phyloP scores from a whole-genome alignment of 2,329 filamentous ascomycete species.

The Fusarium avenaceum region DNA sequence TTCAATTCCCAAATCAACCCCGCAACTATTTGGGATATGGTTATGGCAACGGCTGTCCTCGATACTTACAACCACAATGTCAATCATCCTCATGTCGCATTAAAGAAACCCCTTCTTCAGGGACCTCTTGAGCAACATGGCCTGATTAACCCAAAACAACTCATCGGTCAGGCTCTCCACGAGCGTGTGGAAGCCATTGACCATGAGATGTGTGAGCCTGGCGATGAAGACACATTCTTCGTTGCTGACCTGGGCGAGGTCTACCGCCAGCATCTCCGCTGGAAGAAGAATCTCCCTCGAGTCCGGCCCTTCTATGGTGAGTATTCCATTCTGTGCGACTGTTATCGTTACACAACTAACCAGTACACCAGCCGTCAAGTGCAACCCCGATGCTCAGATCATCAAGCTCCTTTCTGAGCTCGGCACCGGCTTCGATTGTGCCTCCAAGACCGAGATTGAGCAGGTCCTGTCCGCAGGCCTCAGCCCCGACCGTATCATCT shows the following conservation, averaged over 20 bases:
- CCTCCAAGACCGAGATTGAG: constrained; percentile 97
- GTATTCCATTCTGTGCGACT: constrained; percentile 46
- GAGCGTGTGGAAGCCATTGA: constrained; percentile 87
- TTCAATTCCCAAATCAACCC: constrained; percentile 35
- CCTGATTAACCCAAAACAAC: constrained; percentile 73
- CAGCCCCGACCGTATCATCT: constrained; percentile 93
- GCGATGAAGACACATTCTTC: constrained; percentile 98
- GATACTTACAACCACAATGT: constrained; percentile 66
- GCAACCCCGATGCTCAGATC: constrained; percentile 93
- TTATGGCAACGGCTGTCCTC: constrained; percentile 73
- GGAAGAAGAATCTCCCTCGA: constrained; percentile 93
- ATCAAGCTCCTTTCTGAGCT: constrained; percentile 88
- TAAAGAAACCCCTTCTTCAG: constrained; percentile 60
- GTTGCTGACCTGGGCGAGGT: constrained; percentile 98
- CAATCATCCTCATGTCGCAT: constrained; percentile 63
- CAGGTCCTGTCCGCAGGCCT: constrained; percentile 86
- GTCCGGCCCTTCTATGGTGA: constrained; percentile 97
- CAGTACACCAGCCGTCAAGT: constrained; percentile 83
- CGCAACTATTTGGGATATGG: constrained; percentile 67
- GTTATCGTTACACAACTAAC: constrained; percentile 9
- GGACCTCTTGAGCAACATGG: constrained; percentile 59
- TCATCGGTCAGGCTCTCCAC: constrained; percentile 90
- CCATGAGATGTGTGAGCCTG: constrained; percentile 87
- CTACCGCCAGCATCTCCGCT: constrained; percentile 97
- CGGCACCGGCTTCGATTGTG: constrained; percentile 97